These are phyloP conservation scores for Choiromyces venosus DNA, from an alignment of 495 filamentous ascomycete species.

Conservation along the genomic window DNA sequence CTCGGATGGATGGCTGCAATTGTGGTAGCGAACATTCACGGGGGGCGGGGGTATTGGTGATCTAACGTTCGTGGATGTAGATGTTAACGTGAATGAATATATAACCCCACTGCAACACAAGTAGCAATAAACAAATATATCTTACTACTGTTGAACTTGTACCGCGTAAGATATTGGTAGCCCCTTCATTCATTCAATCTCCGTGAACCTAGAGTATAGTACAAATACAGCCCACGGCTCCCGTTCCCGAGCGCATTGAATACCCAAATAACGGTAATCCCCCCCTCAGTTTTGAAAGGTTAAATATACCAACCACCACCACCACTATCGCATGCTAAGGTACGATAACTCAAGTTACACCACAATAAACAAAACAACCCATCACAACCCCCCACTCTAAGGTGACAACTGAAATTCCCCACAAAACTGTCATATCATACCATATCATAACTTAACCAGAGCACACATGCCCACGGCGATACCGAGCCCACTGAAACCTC, in stretches of 20 bases:
- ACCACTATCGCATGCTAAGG: neutral
- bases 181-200: neutral
- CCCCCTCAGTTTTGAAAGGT: neutral
- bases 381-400: neutral
- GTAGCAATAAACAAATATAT: neutral
- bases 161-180: neutral
- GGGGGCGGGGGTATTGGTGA: neutral
- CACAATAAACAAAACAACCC: neutral
- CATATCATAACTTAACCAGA: neutral
- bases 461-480: neutral
- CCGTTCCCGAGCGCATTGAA: neutral
- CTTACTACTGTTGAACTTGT: neutral
- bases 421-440: too few species aligned
- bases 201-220: neutral
- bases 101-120: neutral
- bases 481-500: neutral
- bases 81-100: neutral
- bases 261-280: neutral
- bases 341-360: neutral
- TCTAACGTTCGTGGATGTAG: neutral
- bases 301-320: neutral
- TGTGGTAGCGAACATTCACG: neutral
- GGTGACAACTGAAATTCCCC: too few species aligned
- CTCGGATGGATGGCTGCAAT: neutral
- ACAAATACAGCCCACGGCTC: neutral